A percentile compares a stretch with the other conserved stretches of the same genome.
Conservation (phyloP, 2,329 filamentous ascomycete genomes). For the Karstenula rhodostoma region DNA sequence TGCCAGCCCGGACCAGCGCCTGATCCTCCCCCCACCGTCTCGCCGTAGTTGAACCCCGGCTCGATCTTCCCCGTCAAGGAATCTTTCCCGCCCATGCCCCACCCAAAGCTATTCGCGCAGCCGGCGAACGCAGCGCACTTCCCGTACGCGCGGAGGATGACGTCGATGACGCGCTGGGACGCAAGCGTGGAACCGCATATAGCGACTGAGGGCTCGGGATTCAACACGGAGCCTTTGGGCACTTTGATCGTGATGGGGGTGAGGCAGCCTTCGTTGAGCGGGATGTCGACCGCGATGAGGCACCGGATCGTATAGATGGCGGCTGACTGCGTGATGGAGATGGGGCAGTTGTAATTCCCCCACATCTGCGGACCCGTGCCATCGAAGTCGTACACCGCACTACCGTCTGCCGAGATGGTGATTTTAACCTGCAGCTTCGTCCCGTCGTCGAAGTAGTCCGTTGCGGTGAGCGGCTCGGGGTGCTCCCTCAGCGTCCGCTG, state of each 20-base stretch:
- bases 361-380: conserved; percentile 22
- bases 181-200: conserved; percentile 31
- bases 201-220: conserved; percentile 44
- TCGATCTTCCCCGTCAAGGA: conserved; percentile 28
- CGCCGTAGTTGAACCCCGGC: conserved; percentile 42
- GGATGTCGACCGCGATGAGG: conserved; percentile 49
- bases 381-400: conserved; percentile 22
- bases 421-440: conserved; percentile 20
- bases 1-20: conserved; percentile 43
- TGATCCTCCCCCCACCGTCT: conserved; percentile 46
- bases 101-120: conserved; percentile 40
- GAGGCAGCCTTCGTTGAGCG: conserved; percentile 53
- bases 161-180: conserved; percentile 30
- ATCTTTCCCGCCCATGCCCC: conserved; percentile 46
- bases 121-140: conserved; percentile 26
- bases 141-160: conserved; percentile 28
- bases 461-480: conserved; percentile 9
- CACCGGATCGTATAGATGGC: conserved; percentile 52
- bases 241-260: conserved; percentile 46
- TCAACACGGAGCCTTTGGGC: conserved; percentile 45
- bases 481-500: conserved; percentile 1
- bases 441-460: conserved; percentile 25
- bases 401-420: conserved; percentile 15
- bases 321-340: conserved; percentile 43
- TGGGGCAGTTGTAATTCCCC: conserved; percentile 27